phyloP scores from a whole-genome alignment of 129 eudicot genomes.

The Logfia minima region DNA sequence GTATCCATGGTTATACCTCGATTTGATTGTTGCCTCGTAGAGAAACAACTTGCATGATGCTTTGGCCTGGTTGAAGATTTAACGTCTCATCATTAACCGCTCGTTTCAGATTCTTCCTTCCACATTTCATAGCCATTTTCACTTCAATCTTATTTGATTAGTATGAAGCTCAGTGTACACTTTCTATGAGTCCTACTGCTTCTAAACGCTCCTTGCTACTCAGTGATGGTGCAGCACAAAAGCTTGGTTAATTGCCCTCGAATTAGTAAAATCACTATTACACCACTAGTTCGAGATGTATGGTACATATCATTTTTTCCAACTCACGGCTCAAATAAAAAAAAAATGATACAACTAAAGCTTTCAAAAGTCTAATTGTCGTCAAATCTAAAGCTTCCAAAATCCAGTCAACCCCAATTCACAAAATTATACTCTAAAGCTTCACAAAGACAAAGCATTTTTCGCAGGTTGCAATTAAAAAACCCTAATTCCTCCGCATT shows the following conservation, averaged over 20 bases:
- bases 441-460: background rate
- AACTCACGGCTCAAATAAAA: background rate
- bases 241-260: background rate
- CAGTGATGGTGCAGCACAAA: background rate
- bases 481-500: background rate
- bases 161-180: constrained; percentile 2
- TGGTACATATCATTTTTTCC: background rate
- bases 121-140: constrained; percentile 45
- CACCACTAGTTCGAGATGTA: background rate
- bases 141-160: background rate
- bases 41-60: constrained; percentile 77
- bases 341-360: too few relatives aligned
- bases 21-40: constrained; percentile 82
- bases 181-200: background rate
- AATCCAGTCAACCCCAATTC: background rate
- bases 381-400: background rate
- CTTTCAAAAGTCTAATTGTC: too few relatives aligned
- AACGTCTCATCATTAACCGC: constrained; percentile 50
- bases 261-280: background rate
- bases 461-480: background rate
- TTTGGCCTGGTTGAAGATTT: constrained; percentile 56
- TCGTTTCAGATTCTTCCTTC: constrained; percentile 80
- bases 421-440: background rate
- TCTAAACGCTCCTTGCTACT: background rate
- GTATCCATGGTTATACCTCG: constrained; percentile 44